Conservation (phyloP, 116 monocot species). For the Phalaenopsis hybrid region DNA sequence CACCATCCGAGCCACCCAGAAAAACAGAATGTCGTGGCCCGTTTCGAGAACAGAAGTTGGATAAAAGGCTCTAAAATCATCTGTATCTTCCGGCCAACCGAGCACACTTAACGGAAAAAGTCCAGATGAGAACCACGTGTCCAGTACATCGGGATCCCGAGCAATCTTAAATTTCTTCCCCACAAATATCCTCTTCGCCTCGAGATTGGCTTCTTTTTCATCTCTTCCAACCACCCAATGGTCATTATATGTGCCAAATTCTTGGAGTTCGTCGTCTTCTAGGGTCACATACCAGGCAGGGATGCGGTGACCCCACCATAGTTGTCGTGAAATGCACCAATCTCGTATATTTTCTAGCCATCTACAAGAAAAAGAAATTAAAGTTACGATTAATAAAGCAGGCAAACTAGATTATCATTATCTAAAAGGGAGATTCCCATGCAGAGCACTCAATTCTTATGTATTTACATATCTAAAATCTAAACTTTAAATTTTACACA, state of each 20-base stretch:
- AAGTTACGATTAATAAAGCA: background rate
- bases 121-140: slow-evolving; percentile 98
- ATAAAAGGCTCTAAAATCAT: slow-evolving; percentile 76
- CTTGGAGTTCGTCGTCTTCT: slow-evolving; percentile 66
- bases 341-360: slow-evolving; percentile 93
- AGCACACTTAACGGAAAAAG: slow-evolving; percentile 80
- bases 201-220: slow-evolving; percentile 62
- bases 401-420: background rate
- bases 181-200: slow-evolving; percentile 44
- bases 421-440: too few species aligned
- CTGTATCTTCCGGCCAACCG: slow-evolving; percentile 88
- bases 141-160: slow-evolving; percentile 96
- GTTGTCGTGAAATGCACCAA: slow-evolving; percentile 99
- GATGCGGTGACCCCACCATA: slow-evolving; percentile 98
- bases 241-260: slow-evolving; percentile 63
- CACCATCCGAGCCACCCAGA: slow-evolving; percentile 99
- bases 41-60: slow-evolving; percentile 97
- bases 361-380: slow-evolving; percentile 29
- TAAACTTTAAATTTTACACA: too few species aligned
- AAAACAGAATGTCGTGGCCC: slow-evolving; percentile 97
- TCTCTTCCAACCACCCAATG: slow-evolving; percentile 92
- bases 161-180: slow-evolving; percentile 53
- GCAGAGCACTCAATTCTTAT: too few species aligned
- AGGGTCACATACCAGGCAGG: slow-evolving; percentile 92
- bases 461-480: too few species aligned